Conservation (phyloP, 805 yeast species). For the Myxozyma lipomycoides region DNA sequence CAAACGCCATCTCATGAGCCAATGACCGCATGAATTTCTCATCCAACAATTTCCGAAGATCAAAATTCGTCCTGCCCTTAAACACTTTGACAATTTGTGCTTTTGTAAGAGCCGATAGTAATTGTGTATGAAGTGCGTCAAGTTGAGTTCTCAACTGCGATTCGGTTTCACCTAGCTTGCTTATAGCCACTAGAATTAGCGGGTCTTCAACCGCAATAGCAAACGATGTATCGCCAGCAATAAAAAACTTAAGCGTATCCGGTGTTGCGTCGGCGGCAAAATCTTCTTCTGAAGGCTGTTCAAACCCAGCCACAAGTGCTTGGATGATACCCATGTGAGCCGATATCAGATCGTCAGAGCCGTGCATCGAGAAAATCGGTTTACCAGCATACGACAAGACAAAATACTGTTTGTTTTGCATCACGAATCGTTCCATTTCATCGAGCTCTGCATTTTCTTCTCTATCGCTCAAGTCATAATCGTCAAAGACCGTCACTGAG, state of each 20-base stretch:
- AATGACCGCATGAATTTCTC: conserved; percentile 52
- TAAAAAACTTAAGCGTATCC: conserved; percentile 38
- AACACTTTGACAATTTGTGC: conserved; percentile 70
- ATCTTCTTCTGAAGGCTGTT: conserved; percentile 37
- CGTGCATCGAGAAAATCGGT: conserved; percentile 76
- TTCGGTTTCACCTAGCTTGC: conserved; percentile 38
- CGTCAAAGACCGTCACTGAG: conserved; percentile 27
- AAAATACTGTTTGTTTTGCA: conserved; percentile 62
- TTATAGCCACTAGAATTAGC: conserved; percentile 65
- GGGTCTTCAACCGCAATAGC: conserved; percentile 64
- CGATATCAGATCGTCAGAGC: conserved; percentile 60
- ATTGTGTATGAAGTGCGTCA: conserved; percentile 66
- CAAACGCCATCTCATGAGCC: conserved; percentile 48
- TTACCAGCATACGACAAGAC: conserved; percentile 82
- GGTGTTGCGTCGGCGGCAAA: conserved; percentile 7
- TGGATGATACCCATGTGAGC: conserved; percentile 78
- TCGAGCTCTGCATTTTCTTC: conserved; percentile 20
- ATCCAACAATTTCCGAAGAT: conserved; percentile 69
- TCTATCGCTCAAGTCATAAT: conserved; percentile 31
- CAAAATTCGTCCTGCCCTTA: conserved; percentile 70
- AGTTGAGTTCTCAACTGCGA: conserved; percentile 55
- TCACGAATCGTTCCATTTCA: conserved; percentile 37
- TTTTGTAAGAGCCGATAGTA: conserved; percentile 78
- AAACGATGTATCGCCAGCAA: conserved; percentile 50
- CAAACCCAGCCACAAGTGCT: conserved; percentile 69